Base-by-base conservation (phyloP, 106 monocot species). In the Gastrodia elata region DNA sequence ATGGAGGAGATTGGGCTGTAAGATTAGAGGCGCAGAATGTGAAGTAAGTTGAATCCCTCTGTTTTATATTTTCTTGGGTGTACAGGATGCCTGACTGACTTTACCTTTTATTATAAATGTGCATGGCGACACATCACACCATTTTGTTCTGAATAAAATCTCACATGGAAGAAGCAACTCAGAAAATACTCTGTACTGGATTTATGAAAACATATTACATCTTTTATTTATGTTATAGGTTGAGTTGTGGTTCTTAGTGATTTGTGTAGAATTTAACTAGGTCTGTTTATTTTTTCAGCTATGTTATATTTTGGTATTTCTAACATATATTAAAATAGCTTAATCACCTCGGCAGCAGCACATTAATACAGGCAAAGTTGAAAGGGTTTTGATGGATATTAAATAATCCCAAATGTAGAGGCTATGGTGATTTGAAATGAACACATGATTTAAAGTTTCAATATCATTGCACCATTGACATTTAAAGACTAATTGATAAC, bases 1-100 rank as follows among this genome's bases (percentile, higher is more conserved):
- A 83, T 78, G 97, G 97, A 41, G 97, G 97, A 18, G 97, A 98
- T 32, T 98, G 97, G 97, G 88, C 90, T 64, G 83, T 98, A 52
- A 81, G 88, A 75, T 28, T 98, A 40, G 83, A 90, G 37, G 74
- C 77, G 27, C 70, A 86, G 5, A 86, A 57, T 73, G 82, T 78
- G 36, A 78, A 81, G 97, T 91, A 86, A 84, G 82, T 56, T 79
- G 1, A 76, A 43, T 18, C 72, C 44, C 37, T 79, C 26, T 77
- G 35, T 41, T 76, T 0, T 34, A 65, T 75, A 58, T n/a, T 52
- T 52, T n/a, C 52, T 52, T 22, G 1, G 20, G 52, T 22, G 52
- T 22, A 52, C 22, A 52, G 18, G 6, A 52, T 52, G 22, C 3
- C 7, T 52, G 52, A 22, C 22, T 0, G 22, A 52, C 52, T 52